Percentiles rank a stretch among this genome's conserved stretches.
These are phyloP conservation scores for Metarhizium robertsii DNA, from an alignment of 2,329 filamentous ascomycete genomes.

Conservation along the genomic window DNA sequence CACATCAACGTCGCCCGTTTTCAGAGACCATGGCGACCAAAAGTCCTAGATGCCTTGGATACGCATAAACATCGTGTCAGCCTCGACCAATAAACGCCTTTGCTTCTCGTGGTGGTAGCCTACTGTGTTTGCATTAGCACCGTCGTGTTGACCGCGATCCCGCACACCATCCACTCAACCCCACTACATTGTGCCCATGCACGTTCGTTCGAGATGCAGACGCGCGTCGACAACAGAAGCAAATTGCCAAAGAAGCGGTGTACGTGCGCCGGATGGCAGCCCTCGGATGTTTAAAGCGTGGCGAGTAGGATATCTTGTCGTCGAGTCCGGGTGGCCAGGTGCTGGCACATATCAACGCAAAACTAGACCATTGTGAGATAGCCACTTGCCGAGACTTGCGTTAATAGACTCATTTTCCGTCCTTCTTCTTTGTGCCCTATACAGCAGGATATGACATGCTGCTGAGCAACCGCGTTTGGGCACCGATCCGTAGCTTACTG, in stretches of 20 bases:
- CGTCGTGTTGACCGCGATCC: neutral
- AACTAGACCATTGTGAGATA: neutral
- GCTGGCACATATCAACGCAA: neutral
- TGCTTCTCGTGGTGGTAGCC: neutral
- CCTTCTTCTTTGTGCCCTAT: neutral
- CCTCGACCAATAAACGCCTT: neutral
- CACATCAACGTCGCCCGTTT: neutral
- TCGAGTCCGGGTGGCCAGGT: neutral
- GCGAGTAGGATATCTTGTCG: neutral
- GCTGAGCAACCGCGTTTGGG: neutral
- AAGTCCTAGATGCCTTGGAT: neutral
- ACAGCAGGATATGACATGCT: neutral
- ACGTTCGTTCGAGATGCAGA: neutral
- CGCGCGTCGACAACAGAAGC: neutral
- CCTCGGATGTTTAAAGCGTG: neutral
- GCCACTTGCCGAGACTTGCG: neutral
- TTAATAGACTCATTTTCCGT: neutral
- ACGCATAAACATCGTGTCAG: neutral
- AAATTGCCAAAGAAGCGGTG: neutral
- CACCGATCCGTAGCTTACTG: neutral
- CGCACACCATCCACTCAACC: constrained; percentile 1
- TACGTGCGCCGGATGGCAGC: neutral
- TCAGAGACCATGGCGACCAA: neutral
- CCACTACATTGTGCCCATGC: neutral
- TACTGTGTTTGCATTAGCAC: neutral